Percentiles rank a stretch among this genome's conserved stretches.
Conservation (phyloP, 2,329 filamentous ascomycete genomes). For the Emergomyces pasteurianus region DNA sequence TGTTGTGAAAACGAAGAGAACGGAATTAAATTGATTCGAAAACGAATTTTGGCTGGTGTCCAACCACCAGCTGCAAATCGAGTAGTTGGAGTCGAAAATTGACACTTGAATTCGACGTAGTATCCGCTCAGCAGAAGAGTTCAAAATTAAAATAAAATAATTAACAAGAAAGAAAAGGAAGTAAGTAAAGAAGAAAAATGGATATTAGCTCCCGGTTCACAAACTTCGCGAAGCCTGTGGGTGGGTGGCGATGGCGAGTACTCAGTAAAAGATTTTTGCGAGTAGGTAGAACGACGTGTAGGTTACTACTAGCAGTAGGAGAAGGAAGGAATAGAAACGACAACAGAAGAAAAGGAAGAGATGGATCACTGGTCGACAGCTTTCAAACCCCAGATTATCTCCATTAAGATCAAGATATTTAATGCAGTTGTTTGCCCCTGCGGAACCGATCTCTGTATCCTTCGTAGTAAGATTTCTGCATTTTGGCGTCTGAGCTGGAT, state of each 20-base stretch:
- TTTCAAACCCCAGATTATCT: neutral
- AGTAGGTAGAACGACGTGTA: slow-evolving; percentile 2
- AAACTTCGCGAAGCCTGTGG: neutral
- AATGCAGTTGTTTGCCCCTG: neutral
- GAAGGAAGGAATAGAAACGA: neutral
- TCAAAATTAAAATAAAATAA: neutral
- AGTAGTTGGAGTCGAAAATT: neutral
- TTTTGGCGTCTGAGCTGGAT: neutral
- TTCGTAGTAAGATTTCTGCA: neutral
- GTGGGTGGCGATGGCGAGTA: slow-evolving; percentile 1
- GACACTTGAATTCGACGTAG: neutral
- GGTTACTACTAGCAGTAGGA: too few species aligned
- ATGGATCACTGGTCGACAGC: neutral
- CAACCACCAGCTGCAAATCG: neutral
- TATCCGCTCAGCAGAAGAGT: neutral
- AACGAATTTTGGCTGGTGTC: neutral
- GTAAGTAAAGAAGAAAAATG: neutral
- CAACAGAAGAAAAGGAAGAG: neutral
- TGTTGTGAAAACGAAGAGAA: neutral
- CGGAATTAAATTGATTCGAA: neutral
- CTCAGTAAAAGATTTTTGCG: slow-evolving; percentile 1
- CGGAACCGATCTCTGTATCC: neutral
- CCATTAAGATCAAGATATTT: neutral
- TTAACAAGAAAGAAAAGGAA: neutral
- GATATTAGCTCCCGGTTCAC: neutral